Base-by-base conservation (phyloP, 1,284 basidiomycete genomes). In the Spongiforma sp. region DNA sequence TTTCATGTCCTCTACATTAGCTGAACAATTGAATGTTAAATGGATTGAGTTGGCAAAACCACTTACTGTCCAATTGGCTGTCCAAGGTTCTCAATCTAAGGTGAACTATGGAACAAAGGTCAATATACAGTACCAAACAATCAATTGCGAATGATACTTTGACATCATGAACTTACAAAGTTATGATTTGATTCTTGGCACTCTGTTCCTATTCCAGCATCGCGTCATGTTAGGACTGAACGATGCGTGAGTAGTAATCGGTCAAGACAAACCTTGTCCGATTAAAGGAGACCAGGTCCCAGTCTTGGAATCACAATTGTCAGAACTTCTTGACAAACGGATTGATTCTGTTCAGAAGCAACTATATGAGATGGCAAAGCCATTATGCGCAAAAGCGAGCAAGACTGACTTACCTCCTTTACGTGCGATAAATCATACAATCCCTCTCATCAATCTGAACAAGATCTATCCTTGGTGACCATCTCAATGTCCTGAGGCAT, bases 1-100 rank as follows among this genome's bases (percentile, higher is more conserved):
- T n/a, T n/a, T n/a, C 53, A 71, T 84, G 58, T 82, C 79, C 3
- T 76, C 75, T 0, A 75, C 64, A 1, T 30, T 82, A 2, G 79
- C 69, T 0, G 76, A 82, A 58, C 78, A 81, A 57, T 60, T 82
- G 0, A 65, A 69, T 2, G 11, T 80, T 0, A 59, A 62, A 15
- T 48, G 61, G 2, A 62, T 69, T 0, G 62, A 67, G 3, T 53
- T 80, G 0, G 61, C 54, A 0, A 77, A 75, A 21, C 78, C 72
- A 1, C 57, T 80, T 12, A 67, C 70, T 1, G 61, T 80, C 0
- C 78, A 79, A 55, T 54, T 81, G 9, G 69, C 75, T 15, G 70
- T 76, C 1, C 61, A 79, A 30, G 73, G 77, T 10, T 72, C 73
- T 1, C 17, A 65, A 15, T 63, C 71, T 0, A 69, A 76, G 37